Base-by-base conservation (phyloP, 257 asterid genomes). In the Prunella vulgaris region DNA sequence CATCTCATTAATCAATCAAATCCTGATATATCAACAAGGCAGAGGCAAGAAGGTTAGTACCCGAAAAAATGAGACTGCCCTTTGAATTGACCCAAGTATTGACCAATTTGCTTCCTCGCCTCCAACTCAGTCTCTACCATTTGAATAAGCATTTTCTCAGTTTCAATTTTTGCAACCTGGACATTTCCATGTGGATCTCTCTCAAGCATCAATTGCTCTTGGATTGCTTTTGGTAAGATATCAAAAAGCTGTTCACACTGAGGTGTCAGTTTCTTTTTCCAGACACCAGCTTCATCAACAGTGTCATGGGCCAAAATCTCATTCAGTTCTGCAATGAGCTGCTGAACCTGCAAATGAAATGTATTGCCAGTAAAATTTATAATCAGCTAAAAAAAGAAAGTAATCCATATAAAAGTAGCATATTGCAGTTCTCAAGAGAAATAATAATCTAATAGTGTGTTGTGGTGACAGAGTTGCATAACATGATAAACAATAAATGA, bases 111-210 rank as follows among this genome's bases (percentile, higher is more conserved):
- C 83, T 82, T 86, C 85, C 95, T 87, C 53, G 52, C 71, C 56
- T 83, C 92, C 89, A 94, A 84, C 84, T 91, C 98, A 49, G 96
- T 88, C 72, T 91, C 99, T 56, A 91, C 99, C 98, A 94, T 91
- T 83, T 94, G 96, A 76, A 94, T 89, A 73, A 94, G 92, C 99
- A 94, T 91, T 80, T 94, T 94, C 82, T 94, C 82, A 14, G 82
- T 80, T 72, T 94, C 99, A 60, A 94, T 94, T 85, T 89, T 91
- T 38, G 99, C 99, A 64, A 94, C 97, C 95, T 94, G 99, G 68
- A 94, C 99, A 77, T 94, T 94, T 66, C 99, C 99, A 17, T 94
- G 98, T 60, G 99, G 99, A 79, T 94, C 99, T 81, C 99, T 94
- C 85, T 94, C 98, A 17, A 94, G 99, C 85, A 94, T 73, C 86